Evolutionary conservation across 768 basidiomycete genomes (phyloP).

Genomic region (Amanita exitialis): DNA sequence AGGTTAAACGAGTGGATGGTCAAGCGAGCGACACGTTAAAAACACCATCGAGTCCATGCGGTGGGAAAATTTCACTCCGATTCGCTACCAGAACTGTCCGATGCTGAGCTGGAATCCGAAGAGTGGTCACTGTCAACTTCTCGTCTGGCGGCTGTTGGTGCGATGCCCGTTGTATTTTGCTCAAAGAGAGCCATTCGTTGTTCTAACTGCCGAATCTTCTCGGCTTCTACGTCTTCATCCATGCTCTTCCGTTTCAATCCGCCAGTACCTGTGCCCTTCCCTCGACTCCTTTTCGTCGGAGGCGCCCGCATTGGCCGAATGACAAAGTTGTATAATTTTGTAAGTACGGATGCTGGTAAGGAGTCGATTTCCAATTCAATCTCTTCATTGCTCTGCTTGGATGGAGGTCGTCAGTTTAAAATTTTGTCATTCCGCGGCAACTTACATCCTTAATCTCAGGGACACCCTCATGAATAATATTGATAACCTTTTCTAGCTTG

Average conservation of each 20-base stretch:
- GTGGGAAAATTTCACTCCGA: conserved; percentile 45
- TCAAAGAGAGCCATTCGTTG: conserved; percentile 82
- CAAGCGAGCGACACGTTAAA: conserved; percentile 14
- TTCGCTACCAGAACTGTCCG: conserved; percentile 72
- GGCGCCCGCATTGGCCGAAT: conserved; percentile 67
- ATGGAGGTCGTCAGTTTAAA: conserved; percentile 9
- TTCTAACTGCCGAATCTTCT: conserved; percentile 89
- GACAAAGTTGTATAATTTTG: conserved; percentile 94
- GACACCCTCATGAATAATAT: conserved; percentile 90
- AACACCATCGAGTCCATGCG: conserved; percentile 11
- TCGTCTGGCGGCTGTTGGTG: conserved; percentile 24
- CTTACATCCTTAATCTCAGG: conserved; percentile 91
- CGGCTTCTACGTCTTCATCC: conserved; percentile 94
- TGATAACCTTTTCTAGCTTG: conserved; percentile 83
- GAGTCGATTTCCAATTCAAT: conserved; percentile 97
- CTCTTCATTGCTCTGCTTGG: conserved; percentile 80
- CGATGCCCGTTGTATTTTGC: conserved; percentile 24
- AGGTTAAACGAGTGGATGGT: conserved; percentile 6
- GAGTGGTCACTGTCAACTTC: conserved; percentile 62
- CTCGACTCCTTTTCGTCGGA: conserved; percentile 54
- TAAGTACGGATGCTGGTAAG: conserved; percentile 77
- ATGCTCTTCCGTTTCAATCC: conserved; percentile 91
- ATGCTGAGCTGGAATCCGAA: conserved; percentile 71
- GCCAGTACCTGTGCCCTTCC: conserved; percentile 81
- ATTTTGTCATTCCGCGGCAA: conserved; percentile 5